Conservation (phyloP, 2,329 filamentous ascomycete genomes). For the Mollisia scopiformis region DNA sequence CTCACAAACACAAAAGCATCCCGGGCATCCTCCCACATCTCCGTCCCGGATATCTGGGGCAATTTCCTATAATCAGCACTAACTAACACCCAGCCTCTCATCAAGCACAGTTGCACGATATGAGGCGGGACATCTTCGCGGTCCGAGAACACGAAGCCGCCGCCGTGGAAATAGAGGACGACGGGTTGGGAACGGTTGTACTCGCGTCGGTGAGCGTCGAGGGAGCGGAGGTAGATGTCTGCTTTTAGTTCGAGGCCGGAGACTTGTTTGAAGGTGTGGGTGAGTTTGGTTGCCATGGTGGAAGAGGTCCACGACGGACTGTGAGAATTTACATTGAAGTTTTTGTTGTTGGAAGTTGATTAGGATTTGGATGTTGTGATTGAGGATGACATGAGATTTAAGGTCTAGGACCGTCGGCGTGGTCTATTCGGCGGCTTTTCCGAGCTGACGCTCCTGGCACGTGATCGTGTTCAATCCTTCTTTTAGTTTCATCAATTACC, state of each 20-base stretch:
- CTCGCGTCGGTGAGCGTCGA: background rate
- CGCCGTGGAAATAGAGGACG: constrained; percentile 16
- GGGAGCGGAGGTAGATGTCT: constrained; percentile 10
- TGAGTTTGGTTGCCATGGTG: constrained; percentile 5
- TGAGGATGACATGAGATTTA: background rate
- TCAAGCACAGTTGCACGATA: constrained; percentile 11
- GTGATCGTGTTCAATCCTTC: background rate
- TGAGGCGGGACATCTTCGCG: constrained; percentile 6
- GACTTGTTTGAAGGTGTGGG: background rate
- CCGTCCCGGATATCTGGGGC: constrained; percentile 3
- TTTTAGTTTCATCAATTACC: too few species aligned
- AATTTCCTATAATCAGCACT: constrained; percentile 13
- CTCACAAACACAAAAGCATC: constrained; percentile 12
- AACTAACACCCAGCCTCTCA: constrained; percentile 10
- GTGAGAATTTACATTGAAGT: background rate
- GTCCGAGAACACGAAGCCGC: constrained; percentile 10
- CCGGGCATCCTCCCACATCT: constrained; percentile 5
- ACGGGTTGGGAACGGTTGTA: constrained; percentile 2
- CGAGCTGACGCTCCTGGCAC: background rate
- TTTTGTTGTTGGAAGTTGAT: background rate
- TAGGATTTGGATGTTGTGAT: background rate
- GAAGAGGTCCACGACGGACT: background rate
- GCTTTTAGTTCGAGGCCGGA: constrained; percentile 4
- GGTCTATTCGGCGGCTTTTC: background rate
- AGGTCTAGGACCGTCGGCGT: background rate